Conservation (phyloP, 768 basidiomycete genomes). For the Lyophyllum shimeji region DNA sequence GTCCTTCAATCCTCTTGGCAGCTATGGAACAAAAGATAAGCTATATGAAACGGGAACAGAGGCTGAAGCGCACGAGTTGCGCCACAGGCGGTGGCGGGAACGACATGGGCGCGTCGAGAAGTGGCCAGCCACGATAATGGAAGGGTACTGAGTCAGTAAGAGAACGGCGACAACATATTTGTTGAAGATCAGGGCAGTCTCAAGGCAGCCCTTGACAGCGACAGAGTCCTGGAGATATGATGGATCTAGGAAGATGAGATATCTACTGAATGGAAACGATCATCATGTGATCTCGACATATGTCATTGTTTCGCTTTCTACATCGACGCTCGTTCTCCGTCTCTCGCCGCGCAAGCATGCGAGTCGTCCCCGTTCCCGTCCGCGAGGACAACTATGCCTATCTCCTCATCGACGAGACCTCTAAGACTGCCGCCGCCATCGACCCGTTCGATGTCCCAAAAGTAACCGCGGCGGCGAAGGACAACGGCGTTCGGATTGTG, state of each 20-base stretch:
- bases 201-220: too few relatives aligned
- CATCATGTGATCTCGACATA: conserved; percentile 7
- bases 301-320: conserved; percentile 13
- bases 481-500: conserved; percentile 62
- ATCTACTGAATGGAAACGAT: neutral
- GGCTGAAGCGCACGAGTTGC: neutral
- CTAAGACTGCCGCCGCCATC: conserved; percentile 72
- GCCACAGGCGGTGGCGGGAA: neutral
- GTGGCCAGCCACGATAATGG: neutral
- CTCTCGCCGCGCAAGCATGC: conserved; percentile 47
- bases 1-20: neutral
- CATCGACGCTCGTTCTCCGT: conserved; percentile 19
- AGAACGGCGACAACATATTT: too few relatives aligned
- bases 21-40: neutral
- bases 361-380: conserved; percentile 76
- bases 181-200: too few relatives aligned
- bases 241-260: too few relatives aligned
- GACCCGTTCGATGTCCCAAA: conserved; percentile 80
- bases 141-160: neutral
- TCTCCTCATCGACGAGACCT: conserved; percentile 68
- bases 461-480: conserved; percentile 60
- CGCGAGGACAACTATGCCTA: conserved; percentile 86
- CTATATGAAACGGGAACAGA: neutral
- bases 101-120: neutral
- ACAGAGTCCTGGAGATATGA: too few relatives aligned